phyloP scores from a whole-genome alignment of 768 basidiomycete species.

The Clathrus columnatus region DNA sequence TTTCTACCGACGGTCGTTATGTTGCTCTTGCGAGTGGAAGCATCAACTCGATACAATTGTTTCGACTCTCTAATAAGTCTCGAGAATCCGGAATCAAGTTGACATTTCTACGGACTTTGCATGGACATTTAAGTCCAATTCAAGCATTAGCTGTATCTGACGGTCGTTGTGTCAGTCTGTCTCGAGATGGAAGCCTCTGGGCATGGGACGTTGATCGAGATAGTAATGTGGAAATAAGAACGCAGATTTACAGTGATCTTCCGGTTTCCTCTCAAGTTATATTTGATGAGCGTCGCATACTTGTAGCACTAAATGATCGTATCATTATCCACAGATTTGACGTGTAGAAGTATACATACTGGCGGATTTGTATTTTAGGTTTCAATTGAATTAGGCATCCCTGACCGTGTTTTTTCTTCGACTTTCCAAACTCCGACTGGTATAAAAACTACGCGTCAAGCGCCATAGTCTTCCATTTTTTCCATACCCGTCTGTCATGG shows the following conservation, averaged over 20 bases:
- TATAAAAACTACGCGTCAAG: slow-evolving; percentile 7
- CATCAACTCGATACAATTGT: slow-evolving; percentile 46
- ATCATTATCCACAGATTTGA: slow-evolving; percentile 10
- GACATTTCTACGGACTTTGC: slow-evolving; percentile 59
- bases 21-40: slow-evolving; percentile 50
- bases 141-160: slow-evolving; percentile 66
- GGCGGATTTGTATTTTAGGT: background rate
- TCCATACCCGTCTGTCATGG: slow-evolving; percentile 30
- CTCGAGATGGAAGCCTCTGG: slow-evolving; percentile 66
- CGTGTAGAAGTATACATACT: background rate
- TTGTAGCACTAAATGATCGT: slow-evolving; percentile 1
- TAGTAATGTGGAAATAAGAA: slow-evolving; percentile 27
- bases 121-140: slow-evolving; percentile 62
- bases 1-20: slow-evolving; percentile 82
- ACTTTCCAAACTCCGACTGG: background rate
- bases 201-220: slow-evolving; percentile 77
- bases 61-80: slow-evolving; percentile 49
- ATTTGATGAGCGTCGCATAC: slow-evolving; percentile 9
- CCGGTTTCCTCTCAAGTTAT: slow-evolving; percentile 1
- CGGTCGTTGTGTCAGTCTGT: slow-evolving; percentile 73
- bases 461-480: background rate
- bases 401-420: background rate
- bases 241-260: background rate
- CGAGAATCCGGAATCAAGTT: slow-evolving; percentile 48
- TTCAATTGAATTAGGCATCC: background rate